Base-by-base conservation (phyloP, 202 grass and related monocot species). In the Setaria italica region DNA sequence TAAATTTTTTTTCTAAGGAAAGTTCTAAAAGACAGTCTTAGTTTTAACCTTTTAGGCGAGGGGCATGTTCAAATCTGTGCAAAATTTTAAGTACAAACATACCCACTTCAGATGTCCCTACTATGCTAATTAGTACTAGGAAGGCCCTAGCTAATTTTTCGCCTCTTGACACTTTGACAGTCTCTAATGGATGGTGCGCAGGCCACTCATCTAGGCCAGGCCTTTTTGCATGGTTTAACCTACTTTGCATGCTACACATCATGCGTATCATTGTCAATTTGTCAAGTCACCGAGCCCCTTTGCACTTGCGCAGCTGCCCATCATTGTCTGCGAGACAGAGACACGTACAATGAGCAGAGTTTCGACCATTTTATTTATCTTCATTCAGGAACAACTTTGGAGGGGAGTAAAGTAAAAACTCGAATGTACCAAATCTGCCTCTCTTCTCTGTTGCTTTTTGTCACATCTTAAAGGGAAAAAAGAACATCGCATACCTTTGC, bases 211-310 rank as follows among this genome's bases (percentile, higher is more conserved):
- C 6, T 7, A 17, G 33, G 14, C 13, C 63, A 16, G 7, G 14
- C 63, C 63, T 66, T 66, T 66, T 37, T 66, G 63, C 63, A 37
- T 66, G 63, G 63, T 16, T 7, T 8, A 64, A 64, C 63, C 63
- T 37, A 3, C 63, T 62, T 6, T 62, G 59, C 58, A 62, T 62
- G 32, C 12, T 6, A 34, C 12, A 16, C 32, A 64, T 64, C 30
- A 15, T 33, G 32, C 64, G 2, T 9, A 20, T 29, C 68, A 74
- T 11, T 74, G 29, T 74, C 70, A 5, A 11, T 0, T 19, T 48
- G 47, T 74, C 29, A 73, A 6, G 39, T 34, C 71, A 16, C 41
- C 45, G 8, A 16, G 13, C 21, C 35, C 42, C 8, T 68, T 68
- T 6, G 33, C 33, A 30, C 16, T 42, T 10, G 8, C 14, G n/a